phyloP scores from a whole-genome alignment of 768 basidiomycete genomes.

The Phallus indusiatus region DNA sequence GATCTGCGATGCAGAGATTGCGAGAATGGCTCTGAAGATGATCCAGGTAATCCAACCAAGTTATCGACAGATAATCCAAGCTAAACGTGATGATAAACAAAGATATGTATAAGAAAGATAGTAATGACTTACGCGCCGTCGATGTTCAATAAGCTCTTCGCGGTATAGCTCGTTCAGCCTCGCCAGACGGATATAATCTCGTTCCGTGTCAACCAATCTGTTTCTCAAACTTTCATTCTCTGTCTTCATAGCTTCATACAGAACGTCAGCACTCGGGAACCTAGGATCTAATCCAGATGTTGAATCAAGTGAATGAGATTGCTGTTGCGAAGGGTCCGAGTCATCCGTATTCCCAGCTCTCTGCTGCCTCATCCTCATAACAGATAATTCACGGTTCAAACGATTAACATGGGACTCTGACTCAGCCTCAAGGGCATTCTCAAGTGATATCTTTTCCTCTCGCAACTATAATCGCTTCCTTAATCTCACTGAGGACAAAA shows the following conservation, averaged over 20 bases:
- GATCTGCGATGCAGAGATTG: constrained; percentile 61
- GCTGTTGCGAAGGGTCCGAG: not conserved
- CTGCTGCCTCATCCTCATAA: constrained; percentile 55
- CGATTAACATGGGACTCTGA: constrained; percentile 79
- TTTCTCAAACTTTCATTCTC: constrained; percentile 72
- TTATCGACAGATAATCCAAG: constrained; percentile 71
- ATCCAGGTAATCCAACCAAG: constrained; percentile 50
- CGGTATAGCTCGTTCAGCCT: constrained; percentile 76
- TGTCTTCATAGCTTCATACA: constrained; percentile 65
- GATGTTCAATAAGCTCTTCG: constrained; percentile 73
- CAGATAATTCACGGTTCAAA: constrained; percentile 60
- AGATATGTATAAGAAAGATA: not conserved
- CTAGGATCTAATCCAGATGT: constrained; percentile 20
- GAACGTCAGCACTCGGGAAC: constrained; percentile 39
- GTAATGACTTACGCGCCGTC: constrained; percentile 52
- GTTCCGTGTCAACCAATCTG: constrained; percentile 62
- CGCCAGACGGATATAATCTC: constrained; percentile 65
- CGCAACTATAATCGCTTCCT: constrained; percentile 40
- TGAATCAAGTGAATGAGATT: constrained; percentile 9
- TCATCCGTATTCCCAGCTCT: constrained; percentile 18
- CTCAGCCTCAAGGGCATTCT: constrained; percentile 77
- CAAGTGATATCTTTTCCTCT: constrained; percentile 77
- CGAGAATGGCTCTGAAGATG: constrained; percentile 55
- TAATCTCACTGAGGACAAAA: not conserved
- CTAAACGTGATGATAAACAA: constrained; percentile 26